Base-by-base conservation (phyloP, 1,139 yeast species). In the Kodamaea sp. region DNA sequence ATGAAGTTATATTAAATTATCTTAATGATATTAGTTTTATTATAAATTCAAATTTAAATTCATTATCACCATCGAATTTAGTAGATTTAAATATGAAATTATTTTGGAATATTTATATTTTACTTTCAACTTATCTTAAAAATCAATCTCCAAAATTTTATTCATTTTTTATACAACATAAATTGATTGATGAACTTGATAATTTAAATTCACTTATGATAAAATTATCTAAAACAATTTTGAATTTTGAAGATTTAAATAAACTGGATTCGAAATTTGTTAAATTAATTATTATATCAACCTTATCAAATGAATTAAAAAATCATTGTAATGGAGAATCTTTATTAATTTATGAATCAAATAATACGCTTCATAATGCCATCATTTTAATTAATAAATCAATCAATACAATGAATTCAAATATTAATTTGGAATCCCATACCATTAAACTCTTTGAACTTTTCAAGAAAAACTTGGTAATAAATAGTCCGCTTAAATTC, bases 361-460 rank as follows among this genome's bases (percentile, higher is more conserved):
- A 64, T 38, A 70, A 69, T 44, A 59, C 63, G 27, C 56, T 74
- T 28, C 79, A 74, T 46, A 73, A 73, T 47, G 65, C 78, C 1
- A 65, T 74, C 28, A 73, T 74, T 25, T 54, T 73, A 32, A 63
- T 73, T 24, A 73, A 73, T 46, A 69, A 69, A 49, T 64, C 71
- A 11, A 60, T 72, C 30, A 50, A 50, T 34, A 45, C 49, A 27
- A 34, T 42, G 4, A 27, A 41, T 8, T n/a, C 33, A 7, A 11
- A 27, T 9, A 30, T 27, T 8, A 11, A 22, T 5, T 29, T n/a
- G 9, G 35, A 24, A 11, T 22, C 38, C n/a, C 37, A 36, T 28
- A 28, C 28, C 8, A 25, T 40, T 9, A 45, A 53, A 29, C 46
- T 65, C 23, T 60, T 68, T 43, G 65, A 67, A 34, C 49, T 73